These are phyloP conservation scores for Alisma plantagoaquatica DNA, from an alignment of 106 monocot genomes.

Conservation along the genomic window DNA sequence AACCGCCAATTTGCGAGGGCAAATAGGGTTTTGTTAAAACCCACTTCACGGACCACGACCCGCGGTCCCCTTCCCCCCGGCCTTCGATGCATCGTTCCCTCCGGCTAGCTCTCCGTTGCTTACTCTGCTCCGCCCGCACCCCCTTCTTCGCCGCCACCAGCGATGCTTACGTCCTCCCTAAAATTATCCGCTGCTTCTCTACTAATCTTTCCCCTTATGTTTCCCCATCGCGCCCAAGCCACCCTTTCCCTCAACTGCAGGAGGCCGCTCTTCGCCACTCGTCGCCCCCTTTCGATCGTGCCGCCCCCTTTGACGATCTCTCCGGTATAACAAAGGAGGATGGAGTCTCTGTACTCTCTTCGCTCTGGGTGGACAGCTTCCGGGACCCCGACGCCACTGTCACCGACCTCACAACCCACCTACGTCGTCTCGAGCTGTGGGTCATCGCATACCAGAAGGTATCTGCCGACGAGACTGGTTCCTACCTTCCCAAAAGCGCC, in stretches of 20 bases:
- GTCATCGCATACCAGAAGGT: slow-evolving; percentile 95
- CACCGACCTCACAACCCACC: slow-evolving; percentile 38
- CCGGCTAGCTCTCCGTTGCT: too few species aligned
- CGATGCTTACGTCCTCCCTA: too few species aligned
- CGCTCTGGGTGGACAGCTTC: slow-evolving; percentile 76
- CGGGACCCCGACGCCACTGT: slow-evolving; percentile 29
- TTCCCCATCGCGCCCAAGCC: not conserved
- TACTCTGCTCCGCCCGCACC: too few species aligned
- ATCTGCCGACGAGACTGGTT: slow-evolving; percentile 76
- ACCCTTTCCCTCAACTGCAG: not conserved
- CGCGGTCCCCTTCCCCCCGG: too few species aligned
- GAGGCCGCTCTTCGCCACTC: slow-evolving; percentile 1
- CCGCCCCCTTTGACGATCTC: slow-evolving; percentile 9
- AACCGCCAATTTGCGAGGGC: too few species aligned
- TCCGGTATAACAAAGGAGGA: slow-evolving; percentile 52
- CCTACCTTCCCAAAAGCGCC: slow-evolving; percentile 61
- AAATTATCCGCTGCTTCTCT: too few species aligned
- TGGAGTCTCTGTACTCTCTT: slow-evolving; percentile 40
- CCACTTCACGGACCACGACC: too few species aligned
- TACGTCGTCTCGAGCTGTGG: slow-evolving; percentile 66
- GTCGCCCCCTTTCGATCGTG: not conserved
- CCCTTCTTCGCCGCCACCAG: too few species aligned
- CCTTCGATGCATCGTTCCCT: too few species aligned
- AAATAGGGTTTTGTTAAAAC: too few species aligned
- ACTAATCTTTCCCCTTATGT: not conserved